phyloP scores from a whole-genome alignment of 1,284 basidiomycete species.

The Cryptococcus jaspeensis region DNA sequence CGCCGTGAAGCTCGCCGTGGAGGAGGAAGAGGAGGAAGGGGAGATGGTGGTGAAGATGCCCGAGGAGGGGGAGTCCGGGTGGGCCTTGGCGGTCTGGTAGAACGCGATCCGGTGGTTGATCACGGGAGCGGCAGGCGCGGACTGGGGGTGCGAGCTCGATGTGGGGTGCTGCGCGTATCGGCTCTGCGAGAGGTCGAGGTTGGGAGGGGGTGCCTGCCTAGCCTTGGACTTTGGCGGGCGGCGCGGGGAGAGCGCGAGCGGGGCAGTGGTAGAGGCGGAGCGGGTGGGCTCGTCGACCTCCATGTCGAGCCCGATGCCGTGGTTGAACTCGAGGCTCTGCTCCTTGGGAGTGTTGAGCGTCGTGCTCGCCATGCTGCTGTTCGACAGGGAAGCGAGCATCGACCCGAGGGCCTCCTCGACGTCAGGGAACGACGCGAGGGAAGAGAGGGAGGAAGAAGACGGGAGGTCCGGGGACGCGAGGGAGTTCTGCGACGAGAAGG shows the following conservation, averaged over 20 bases:
- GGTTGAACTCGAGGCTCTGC: constrained; percentile 13
- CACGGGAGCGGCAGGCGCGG: constrained; percentile 25
- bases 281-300: constrained; percentile 12
- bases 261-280: constrained; percentile 23
- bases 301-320: constrained; percentile 33
- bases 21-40: constrained; percentile 8
- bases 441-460: constrained; percentile 20
- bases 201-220: constrained; percentile 17
- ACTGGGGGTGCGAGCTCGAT: constrained; percentile 5
- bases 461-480: constrained; percentile 30
- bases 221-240: constrained; percentile 9
- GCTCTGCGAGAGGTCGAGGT: constrained; percentile 19
- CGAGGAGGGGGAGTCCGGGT: constrained; percentile 27
- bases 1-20: constrained; percentile 1
- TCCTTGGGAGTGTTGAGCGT: constrained; percentile 10
- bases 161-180: constrained; percentile 2
- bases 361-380: constrained; percentile 18
- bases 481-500: constrained; percentile 29
- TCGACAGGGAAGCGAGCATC: constrained; percentile 38
- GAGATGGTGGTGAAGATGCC: constrained; percentile 25
- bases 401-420: constrained; percentile 38
- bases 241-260: constrained; percentile 15
- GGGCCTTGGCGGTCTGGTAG: constrained; percentile 34
- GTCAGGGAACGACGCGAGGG: constrained; percentile 39
- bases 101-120: constrained; percentile 44